Percentiles rank a stretch among this genome's conserved stretches.
Conservation (phyloP, 805 yeast species). For the Saccharomycopsis oosterbeekiorum region DNA sequence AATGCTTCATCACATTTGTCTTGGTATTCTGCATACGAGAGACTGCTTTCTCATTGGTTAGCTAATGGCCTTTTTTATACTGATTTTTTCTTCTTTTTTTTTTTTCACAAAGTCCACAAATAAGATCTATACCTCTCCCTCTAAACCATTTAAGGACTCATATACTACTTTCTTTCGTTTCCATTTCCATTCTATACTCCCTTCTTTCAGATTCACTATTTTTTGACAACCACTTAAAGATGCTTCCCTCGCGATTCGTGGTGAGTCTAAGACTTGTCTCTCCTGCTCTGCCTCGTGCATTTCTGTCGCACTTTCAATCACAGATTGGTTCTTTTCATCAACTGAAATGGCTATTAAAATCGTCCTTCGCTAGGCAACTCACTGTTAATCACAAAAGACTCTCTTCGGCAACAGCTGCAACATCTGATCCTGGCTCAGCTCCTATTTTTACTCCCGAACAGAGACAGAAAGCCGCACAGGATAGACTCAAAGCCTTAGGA, state of each 20-base stretch:
- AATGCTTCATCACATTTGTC: too few species aligned
- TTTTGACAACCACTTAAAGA: background rate
- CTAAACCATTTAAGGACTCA: too few species aligned
- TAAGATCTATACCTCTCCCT: too few species aligned
- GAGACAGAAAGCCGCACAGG: conserved; percentile 33
- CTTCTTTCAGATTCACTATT: too few species aligned
- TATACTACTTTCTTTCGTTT: too few species aligned
- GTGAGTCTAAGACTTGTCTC: background rate
- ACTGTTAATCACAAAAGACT: conserved; percentile 6
- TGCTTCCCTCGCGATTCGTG: background rate
- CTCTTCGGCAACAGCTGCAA: background rate
- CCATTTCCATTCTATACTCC: too few species aligned
- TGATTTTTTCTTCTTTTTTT: too few species aligned
- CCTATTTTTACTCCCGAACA: conserved; percentile 14
- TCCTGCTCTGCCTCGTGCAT: background rate
- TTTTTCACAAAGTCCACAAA: too few species aligned
- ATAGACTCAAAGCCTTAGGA: conserved; percentile 39
- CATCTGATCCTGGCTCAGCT: background rate
- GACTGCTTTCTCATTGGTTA: too few species aligned
- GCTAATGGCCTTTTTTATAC: too few species aligned
- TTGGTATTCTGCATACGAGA: too few species aligned
- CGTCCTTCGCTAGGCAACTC: background rate
- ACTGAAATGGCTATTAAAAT: background rate
- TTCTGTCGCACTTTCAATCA: background rate
- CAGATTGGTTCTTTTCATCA: background rate